Percentiles rank a stretch among this genome's conserved stretches.
These are phyloP conservation scores for Magnolia kwangsiensis DNA, from an alignment of 164 flowering plant species.

Conservation along the genomic window DNA sequence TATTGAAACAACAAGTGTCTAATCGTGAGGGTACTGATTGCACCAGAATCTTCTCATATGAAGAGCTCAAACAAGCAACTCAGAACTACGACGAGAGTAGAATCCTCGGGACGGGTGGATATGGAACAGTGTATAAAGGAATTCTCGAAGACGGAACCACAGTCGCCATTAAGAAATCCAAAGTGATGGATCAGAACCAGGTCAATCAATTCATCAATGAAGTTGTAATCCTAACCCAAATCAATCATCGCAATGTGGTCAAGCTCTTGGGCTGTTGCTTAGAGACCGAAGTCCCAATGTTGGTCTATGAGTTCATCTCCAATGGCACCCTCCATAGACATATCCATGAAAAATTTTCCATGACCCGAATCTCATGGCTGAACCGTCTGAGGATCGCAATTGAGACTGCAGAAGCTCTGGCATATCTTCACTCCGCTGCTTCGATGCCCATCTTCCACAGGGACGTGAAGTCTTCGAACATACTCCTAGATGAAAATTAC, in stretches of 20 bases:
- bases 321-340: slow-evolving; percentile 44
- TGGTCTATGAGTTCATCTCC: slow-evolving; percentile 44
- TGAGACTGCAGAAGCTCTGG: slow-evolving; percentile 43
- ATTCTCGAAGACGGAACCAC: slow-evolving; percentile 21
- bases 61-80: slow-evolving; percentile 44
- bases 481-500: slow-evolving; percentile 37
- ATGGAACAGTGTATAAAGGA: slow-evolving; percentile 43
- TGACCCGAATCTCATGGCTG: slow-evolving; percentile 27
- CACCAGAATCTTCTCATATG: slow-evolving; percentile 33
- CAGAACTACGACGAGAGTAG: slow-evolving; percentile 27
- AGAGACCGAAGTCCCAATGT: slow-evolving; percentile 41
- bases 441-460: slow-evolving; percentile 40
- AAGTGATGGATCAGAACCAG: slow-evolving; percentile 32
- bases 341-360: slow-evolving; percentile 20
- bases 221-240: slow-evolving; percentile 40
- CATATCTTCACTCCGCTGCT: slow-evolving; percentile 46
- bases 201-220: slow-evolving; percentile 48
- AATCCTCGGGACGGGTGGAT: slow-evolving; percentile 44
- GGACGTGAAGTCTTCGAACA: slow-evolving; percentile 40
- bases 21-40: slow-evolving; percentile 17
- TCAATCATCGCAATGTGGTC: slow-evolving; percentile 47
- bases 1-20: slow-evolving; percentile 29
- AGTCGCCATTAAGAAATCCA: slow-evolving; percentile 52
- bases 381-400: slow-evolving; percentile 37
- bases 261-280: slow-evolving; percentile 43